A percentile compares a stretch with the other conserved stretches of the same genome.
Conservation (phyloP, 2,329 filamentous ascomycete species). For the Tolypocladium inflatum region DNA sequence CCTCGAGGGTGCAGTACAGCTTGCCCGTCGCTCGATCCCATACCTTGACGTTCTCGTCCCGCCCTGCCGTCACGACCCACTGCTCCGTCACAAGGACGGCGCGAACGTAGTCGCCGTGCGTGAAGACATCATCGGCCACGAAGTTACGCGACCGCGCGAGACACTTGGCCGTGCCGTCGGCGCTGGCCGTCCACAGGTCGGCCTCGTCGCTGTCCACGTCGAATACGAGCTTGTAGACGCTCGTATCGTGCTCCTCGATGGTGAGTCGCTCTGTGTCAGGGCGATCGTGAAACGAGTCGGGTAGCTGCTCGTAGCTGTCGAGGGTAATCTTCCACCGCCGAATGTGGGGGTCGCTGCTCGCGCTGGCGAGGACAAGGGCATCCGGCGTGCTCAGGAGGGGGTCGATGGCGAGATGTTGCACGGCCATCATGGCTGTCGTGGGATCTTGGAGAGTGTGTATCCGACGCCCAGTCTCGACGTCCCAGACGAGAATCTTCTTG, state of each 20-base stretch:
- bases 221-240: conserved; percentile 73
- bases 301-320: conserved; percentile 43
- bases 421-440: conserved; percentile 58
- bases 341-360: conserved; percentile 72
- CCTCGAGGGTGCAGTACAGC: conserved; percentile 63
- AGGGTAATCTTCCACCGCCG: conserved; percentile 61
- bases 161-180: conserved; percentile 80
- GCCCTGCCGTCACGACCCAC: conserved; percentile 78
- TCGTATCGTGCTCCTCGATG: conserved; percentile 81
- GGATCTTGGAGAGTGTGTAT: conserved; percentile 74
- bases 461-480: conserved; percentile 55
- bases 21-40: conserved; percentile 72
- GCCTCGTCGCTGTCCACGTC: conserved; percentile 50
- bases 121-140: conserved; percentile 59
- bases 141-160: conserved; percentile 61
- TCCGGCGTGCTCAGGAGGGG: conserved; percentile 44
- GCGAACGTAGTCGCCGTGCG: conserved; percentile 84
- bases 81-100: conserved; percentile 66
- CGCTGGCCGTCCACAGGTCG: conserved; percentile 88
- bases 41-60: conserved; percentile 84
- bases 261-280: conserved; percentile 33
- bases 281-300: conserved; percentile 31
- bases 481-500: conserved; percentile 77
- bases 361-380: conserved; percentile 58
- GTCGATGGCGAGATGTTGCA: conserved; percentile 74